Base-by-base conservation (phyloP, 2,329 filamentous ascomycete genomes). In the Aureobasidium uvarum region DNA sequence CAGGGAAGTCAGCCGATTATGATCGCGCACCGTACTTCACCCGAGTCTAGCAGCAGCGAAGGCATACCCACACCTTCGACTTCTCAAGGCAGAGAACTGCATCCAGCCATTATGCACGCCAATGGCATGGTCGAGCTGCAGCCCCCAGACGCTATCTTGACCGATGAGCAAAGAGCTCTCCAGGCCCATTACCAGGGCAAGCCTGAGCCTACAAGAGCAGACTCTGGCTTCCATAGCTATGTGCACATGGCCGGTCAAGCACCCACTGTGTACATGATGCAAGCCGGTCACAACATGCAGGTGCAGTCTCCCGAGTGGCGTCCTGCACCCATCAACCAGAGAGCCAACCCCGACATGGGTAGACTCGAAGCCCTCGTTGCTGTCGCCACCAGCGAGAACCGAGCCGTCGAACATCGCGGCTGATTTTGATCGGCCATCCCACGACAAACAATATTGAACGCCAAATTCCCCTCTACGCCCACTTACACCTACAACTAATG, bases 361-460 rank as follows among this genome's bases (percentile, higher is more conserved):
- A 79, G 85, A 45, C 75, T 89, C 5, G 84, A 88, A 67, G 84
- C 86, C 28, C 79, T 89, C 10, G 86, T 88, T n/a, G 85, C 86
- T 5, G 85, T 87, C 48, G 86, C 86, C 5, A 87, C 86, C 2
- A 83, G 82, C 67, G 85, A 86, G 72, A 81, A 77, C 43, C 56
- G 55, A 20, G 64, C 66, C 28, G 43, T 65, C 59, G 54, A 56
- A 28, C 52, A 63, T 55, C 55, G 56, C 14, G 23, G 54, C 10
- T 66, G 41, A 66, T 46, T 13, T 13, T 8, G 25, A 45, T 23
- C 25, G 25, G 2, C 25, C 25, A n/a, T 8, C 36, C 18, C 18
- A 52, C 50, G 6, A 52, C 10, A 4, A 38, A 41, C 10, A 20
- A 31, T 23, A 20, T 5, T 36, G 14, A 18, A 41, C 10, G 13